phyloP scores from a whole-genome alignment of 2,329 filamentous ascomycete genomes.

The Lasiodiplodia theobromae region DNA sequence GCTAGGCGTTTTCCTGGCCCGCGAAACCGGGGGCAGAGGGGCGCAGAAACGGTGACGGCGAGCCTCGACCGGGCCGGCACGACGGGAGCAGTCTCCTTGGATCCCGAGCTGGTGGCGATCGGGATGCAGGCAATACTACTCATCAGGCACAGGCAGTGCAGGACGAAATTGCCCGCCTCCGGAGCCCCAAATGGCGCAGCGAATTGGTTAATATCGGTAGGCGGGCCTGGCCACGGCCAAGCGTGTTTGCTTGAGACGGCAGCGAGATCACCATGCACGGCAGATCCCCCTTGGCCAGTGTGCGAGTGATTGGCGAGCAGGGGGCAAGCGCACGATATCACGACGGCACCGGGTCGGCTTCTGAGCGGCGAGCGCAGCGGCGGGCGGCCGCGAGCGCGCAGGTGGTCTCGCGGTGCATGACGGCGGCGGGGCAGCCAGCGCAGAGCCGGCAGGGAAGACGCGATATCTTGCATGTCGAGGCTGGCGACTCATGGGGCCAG shows the following conservation, averaged over 20 bases:
- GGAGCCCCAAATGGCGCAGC: constrained; percentile 19
- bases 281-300: constrained; percentile 25
- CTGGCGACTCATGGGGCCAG: constrained; percentile 19
- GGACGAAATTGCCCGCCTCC: not conserved
- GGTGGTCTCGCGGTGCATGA: not conserved
- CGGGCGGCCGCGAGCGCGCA: not conserved
- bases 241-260: constrained; percentile 19
- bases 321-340: constrained; percentile 12
- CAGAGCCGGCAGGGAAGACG: constrained; percentile 5
- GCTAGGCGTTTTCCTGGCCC: not conserved
- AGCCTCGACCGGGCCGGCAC: not conserved
- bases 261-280: constrained; percentile 24
- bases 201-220: constrained; percentile 24
- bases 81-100: not conserved
- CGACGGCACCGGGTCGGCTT: not conserved
- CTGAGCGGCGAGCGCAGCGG: not conserved
- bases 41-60: not conserved
- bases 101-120: not conserved
- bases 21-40: not conserved
- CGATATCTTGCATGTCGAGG: constrained; percentile 16
- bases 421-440: not conserved
- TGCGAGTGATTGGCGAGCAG: constrained; percentile 27
- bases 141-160: not conserved
- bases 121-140: not conserved
- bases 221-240: constrained; percentile 23